Evolutionary conservation across 2,329 filamentous ascomycete genomes (phyloP).

Genomic region (Podosphaera leucotricha): DNA sequence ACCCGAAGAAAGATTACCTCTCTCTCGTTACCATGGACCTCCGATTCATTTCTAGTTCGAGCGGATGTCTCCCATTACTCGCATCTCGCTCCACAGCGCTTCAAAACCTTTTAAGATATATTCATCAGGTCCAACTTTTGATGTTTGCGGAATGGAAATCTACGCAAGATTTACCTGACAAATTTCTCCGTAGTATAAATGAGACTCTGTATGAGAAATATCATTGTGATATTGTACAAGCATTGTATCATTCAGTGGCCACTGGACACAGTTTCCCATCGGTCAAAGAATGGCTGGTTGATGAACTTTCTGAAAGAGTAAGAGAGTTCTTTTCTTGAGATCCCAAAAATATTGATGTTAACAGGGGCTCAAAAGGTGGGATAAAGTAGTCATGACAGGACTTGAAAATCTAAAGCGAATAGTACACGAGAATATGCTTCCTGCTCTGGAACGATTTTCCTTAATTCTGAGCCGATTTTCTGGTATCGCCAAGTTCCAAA

Average conservation of each 20-base stretch:
- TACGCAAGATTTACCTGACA: constrained; percentile 50
- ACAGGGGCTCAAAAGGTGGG: constrained; percentile 84
- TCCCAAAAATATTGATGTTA: constrained; percentile 4
- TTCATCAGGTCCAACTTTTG: constrained; percentile 56
- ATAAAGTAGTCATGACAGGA: constrained; percentile 58
- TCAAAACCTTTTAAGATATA: constrained; percentile 67
- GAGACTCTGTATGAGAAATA: constrained; percentile 47
- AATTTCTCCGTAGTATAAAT: constrained; percentile 57
- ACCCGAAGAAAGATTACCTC: constrained; percentile 21
- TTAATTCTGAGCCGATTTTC: constrained; percentile 64
- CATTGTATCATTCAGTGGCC: constrained; percentile 61
- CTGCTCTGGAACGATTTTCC: constrained; percentile 60
- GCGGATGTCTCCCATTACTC: constrained; percentile 60
- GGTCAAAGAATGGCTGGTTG: constrained; percentile 70
- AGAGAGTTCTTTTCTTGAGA: background rate
- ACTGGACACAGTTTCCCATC: constrained; percentile 58
- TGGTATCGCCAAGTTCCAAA: constrained; percentile 63
- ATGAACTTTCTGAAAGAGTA: constrained; percentile 58
- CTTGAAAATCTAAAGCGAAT: constrained; percentile 56
- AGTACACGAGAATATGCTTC: constrained; percentile 69
- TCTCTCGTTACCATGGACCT: constrained; percentile 58
- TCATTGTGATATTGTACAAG: constrained; percentile 44
- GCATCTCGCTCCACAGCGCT: constrained; percentile 71
- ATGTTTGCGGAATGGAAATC: constrained; percentile 68
- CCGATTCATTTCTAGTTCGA: constrained; percentile 56